A percentile compares a stretch with the other conserved stretches of the same genome.
These are phyloP conservation scores for Physcomitrium patens DNA, from an alignment of 225 moss, liverwort and hornwort species.

Conservation along the genomic window DNA sequence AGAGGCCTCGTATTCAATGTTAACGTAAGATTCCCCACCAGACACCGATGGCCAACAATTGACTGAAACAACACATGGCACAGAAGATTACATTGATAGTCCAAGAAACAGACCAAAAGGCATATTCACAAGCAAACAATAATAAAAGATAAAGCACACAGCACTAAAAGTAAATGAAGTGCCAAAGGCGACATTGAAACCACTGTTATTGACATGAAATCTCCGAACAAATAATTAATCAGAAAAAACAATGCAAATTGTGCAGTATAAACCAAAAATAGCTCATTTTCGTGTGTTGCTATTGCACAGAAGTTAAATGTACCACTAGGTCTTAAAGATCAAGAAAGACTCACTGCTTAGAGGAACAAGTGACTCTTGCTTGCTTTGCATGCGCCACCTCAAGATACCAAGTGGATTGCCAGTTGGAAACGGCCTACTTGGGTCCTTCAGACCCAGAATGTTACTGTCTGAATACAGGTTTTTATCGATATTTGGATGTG, in stretches of 20 bases:
- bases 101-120: neutral
- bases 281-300: no score
- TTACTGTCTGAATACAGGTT: constrained; percentile 74
- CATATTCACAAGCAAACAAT: neutral
- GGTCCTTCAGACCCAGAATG: constrained; percentile 77
- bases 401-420: constrained; percentile 81
- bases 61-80: constrained; percentile 58
- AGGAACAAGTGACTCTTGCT: constrained; percentile 88
- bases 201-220: neutral
- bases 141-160: neutral
- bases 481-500: constrained; percentile 91
- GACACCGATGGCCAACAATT: constrained; percentile 98
- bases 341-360: constrained; percentile 74
- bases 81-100: constrained; percentile 10
- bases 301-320: neutral
- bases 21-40: constrained; percentile 86
- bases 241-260: neutral
- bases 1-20: constrained; percentile 95
- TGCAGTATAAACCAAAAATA: neutral
- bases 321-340: neutral
- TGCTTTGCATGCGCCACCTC: constrained; percentile 93
- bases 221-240: neutral
- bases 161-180: neutral
- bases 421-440: constrained; percentile 79
- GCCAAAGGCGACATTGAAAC: neutral